phyloP scores from a whole-genome alignment of 116 monocot species.

The Iris pallida region DNA sequence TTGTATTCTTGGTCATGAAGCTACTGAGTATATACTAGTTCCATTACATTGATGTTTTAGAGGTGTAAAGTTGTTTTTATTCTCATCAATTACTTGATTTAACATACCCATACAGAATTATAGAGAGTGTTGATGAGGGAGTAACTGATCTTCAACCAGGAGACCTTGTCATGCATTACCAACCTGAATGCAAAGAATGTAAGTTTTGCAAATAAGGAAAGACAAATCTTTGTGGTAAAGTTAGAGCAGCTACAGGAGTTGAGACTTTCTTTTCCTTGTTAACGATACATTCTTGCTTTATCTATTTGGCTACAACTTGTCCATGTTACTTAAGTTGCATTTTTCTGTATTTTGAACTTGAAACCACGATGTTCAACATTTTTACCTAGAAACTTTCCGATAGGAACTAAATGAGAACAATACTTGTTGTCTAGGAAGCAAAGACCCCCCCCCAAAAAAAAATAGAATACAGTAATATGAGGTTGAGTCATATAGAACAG shows the following conservation, averaged over 20 bases:
- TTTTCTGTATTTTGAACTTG: no score
- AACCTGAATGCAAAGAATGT: constrained; percentile 93
- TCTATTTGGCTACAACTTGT: no score
- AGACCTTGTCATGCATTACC: constrained; percentile 98
- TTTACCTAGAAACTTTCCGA: no score
- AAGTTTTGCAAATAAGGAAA: constrained; percentile 99
- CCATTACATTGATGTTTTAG: not conserved
- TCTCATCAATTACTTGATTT: not conserved
- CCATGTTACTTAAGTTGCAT: no score
- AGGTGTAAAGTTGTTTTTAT: not conserved
- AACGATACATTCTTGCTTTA: no score
- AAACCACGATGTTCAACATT: no score
- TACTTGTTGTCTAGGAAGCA: no score
- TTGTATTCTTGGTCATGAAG: constrained; percentile 99
- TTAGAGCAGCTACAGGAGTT: constrained; percentile 87
- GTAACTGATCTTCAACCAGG: constrained; percentile 94
- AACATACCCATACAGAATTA: constrained; percentile 42
- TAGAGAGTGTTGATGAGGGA: constrained; percentile 98
- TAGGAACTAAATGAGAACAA: no score
- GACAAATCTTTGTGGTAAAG: constrained; percentile 96
- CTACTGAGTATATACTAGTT: constrained; percentile 63
- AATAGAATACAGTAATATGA: no score
- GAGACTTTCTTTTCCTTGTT: no score
- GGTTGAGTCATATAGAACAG: no score
- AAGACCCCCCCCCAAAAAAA: no score